These are phyloP conservation scores for Coelastrella sp. DNA, from an alignment of 139 green algal species.

Conservation along the genomic window DNA sequence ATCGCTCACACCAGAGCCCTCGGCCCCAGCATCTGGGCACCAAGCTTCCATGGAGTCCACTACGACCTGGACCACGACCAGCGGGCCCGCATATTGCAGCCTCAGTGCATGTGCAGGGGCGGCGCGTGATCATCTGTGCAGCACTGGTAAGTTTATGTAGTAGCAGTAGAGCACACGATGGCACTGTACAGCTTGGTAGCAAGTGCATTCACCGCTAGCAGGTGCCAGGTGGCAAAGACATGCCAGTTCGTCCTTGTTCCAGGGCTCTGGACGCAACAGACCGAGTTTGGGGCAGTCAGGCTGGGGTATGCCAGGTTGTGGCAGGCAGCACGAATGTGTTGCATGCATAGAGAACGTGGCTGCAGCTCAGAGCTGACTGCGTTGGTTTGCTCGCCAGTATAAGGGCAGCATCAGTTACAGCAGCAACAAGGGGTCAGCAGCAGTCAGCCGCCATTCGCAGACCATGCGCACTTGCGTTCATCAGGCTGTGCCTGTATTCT, in stretches of 20 bases:
- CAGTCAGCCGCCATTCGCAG: background rate
- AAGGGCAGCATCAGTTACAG: no score
- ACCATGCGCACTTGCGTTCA: background rate
- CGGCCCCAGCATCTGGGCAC: background rate
- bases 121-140: constrained; percentile 23
- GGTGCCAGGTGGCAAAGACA: background rate
- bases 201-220: background rate
- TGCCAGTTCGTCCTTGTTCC: no score
- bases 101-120: constrained; percentile 4
- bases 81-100: constrained; percentile 35
- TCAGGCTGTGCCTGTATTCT: background rate
- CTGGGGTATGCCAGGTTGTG: background rate
- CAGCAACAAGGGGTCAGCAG: background rate
- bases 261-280: no score
- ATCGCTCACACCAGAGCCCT: background rate
- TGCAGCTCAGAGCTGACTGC: background rate
- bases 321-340: background rate
- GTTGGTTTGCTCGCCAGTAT: background rate
- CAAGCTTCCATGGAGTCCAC: constrained; percentile 7
- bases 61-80: background rate
- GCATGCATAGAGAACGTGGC: background rate
- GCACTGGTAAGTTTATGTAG: constrained; percentile 34
- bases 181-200: background rate
- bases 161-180: background rate
- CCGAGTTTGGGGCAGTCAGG: no score